Evolutionary conservation across 306 rosid species (phyloP).

Genomic region (Amphicarpaea edgeworthii): DNA sequence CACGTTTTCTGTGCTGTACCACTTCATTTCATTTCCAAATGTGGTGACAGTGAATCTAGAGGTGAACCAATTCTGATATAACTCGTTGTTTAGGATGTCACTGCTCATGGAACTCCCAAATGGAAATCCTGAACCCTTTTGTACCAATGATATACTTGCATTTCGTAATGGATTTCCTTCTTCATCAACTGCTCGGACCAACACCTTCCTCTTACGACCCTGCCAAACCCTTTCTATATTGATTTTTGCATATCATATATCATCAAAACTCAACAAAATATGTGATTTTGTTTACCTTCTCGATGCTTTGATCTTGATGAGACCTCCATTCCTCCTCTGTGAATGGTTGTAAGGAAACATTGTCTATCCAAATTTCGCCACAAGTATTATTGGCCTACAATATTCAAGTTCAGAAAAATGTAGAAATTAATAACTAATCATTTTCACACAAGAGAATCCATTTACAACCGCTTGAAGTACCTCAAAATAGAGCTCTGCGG

Average conservation of each 20-base stretch:
- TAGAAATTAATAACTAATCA: background rate
- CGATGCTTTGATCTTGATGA: slow-evolving; percentile 64
- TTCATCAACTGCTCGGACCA: slow-evolving; percentile 54
- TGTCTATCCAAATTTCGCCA: slow-evolving; percentile 73
- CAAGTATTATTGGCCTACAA: slow-evolving; percentile 59
- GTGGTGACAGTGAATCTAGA: slow-evolving; percentile 69
- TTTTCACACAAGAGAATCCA: too few species aligned
- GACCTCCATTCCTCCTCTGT: slow-evolving; percentile 64
- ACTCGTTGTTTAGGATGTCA: slow-evolving; percentile 59
- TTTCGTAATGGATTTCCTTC: slow-evolving; percentile 63
- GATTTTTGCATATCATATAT: too few species aligned
- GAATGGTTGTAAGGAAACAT: slow-evolving; percentile 75
- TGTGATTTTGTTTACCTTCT: slow-evolving; percentile 59
- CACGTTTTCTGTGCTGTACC: slow-evolving; percentile 63
- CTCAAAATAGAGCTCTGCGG: slow-evolving; percentile 73
- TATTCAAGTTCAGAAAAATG: background rate
- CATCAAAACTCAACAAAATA: background rate
- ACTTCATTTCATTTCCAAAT: slow-evolving; percentile 83
- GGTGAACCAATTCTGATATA: slow-evolving; percentile 72
- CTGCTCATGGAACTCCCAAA: slow-evolving; percentile 67
- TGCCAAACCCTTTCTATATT: too few species aligned
- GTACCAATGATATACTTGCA: slow-evolving; percentile 52
- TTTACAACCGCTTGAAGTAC: too few species aligned
- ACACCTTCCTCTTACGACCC: slow-evolving; percentile 64
- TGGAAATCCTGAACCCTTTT: slow-evolving; percentile 50